phyloP scores from a whole-genome alignment of 2,329 filamentous ascomycete genomes.

The Aspergillus intermedius region DNA sequence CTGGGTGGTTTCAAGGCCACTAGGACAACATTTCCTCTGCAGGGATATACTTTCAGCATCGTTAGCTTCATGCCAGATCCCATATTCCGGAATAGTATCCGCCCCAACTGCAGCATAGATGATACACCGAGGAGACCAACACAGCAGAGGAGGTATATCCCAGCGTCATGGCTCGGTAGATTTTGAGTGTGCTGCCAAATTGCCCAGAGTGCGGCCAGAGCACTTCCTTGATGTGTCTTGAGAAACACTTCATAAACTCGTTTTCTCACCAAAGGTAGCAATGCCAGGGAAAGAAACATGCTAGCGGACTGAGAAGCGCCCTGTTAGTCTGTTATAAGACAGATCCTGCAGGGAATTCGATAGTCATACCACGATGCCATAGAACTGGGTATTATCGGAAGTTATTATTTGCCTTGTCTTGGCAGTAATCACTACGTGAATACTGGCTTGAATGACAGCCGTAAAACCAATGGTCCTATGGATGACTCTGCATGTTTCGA shows the following conservation, averaged over 20 bases:
- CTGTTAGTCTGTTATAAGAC: too few relatives aligned
- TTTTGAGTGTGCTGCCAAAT: conserved; percentile 7
- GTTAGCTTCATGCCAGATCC: conserved; percentile 4
- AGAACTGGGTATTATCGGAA: conserved; percentile 6
- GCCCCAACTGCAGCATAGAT: not conserved
- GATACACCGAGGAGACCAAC: not conserved
- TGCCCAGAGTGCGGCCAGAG: conserved; percentile 8
- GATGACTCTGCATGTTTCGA: conserved; percentile 8
- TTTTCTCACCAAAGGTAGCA: conserved; percentile 11
- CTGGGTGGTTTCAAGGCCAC: conserved; percentile 3
- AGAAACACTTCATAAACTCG: conserved; percentile 14
- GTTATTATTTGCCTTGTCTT: conserved; percentile 4
- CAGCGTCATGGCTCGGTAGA: not conserved
- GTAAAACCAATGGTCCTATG: conserved; percentile 7
- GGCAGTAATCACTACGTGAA: conserved; percentile 3
- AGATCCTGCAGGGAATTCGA: not conserved
- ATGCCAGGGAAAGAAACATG: conserved; percentile 7
- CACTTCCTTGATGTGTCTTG: conserved; percentile 5
- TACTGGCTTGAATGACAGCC: conserved; percentile 8
- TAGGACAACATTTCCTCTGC: conserved; percentile 2
- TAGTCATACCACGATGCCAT: conserved; percentile 8
- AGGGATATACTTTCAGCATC: conserved; percentile 1
- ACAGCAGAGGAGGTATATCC: not conserved
- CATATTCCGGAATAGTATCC: conserved; percentile 7
- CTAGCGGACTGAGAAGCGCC: conserved; percentile 2